Base-by-base conservation (phyloP, 768 basidiomycete genomes). In the Rhodotorula sphaerocarpa region DNA sequence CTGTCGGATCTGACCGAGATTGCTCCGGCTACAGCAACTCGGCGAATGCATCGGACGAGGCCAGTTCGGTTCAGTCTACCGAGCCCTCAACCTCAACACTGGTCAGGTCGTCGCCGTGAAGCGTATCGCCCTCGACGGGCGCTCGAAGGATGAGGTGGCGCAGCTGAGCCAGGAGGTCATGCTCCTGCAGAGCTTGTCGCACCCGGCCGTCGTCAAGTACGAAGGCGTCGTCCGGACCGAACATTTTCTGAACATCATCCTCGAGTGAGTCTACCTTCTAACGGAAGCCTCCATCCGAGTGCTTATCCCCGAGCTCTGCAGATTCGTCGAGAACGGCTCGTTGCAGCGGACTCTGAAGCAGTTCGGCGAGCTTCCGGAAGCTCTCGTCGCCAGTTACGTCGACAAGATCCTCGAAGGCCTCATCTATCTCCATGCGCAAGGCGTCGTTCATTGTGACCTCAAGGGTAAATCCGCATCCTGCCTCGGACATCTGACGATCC, bases 71-170 rank as follows among this genome's bases (percentile, higher is more conserved):
- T 83, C 90, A 14, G 93, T 97, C 10, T 96, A 93, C 75, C 84
- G 90, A 20, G 92, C 93, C 18, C 79, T 99, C 61, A 92, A 99
- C 74, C 77, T 96, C 74, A 86, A 86, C 66, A 91, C 87, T 2
- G 93, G 93, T 21, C 88, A 93, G 75, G 93, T 89, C 83, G 91
- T 93, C n/a, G 93, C 93, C n/a, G 90, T 97, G 55, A 99, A 99
- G 78, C 85, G 90, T 34, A 93, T 99, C 70, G 80, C 86, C 54
- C 78, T 97, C 42, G 87, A 88, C 54, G 93, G 90, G 12, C 78
- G 95, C 72, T 86, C 86, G 74, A 91, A 95, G 75, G 85, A 84
- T 25, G 92, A 97, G 73, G 84, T 96, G 25, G 82, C 81, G 51
- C 86, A 90, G 73, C 80, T 97, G 52, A 95, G 93, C 89, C 82